A percentile compares a stretch with the other conserved stretches of the same genome.
Evolutionary conservation across 2,329 filamentous ascomycete species (phyloP).

Genomic region (Coleophoma crateriformis): DNA sequence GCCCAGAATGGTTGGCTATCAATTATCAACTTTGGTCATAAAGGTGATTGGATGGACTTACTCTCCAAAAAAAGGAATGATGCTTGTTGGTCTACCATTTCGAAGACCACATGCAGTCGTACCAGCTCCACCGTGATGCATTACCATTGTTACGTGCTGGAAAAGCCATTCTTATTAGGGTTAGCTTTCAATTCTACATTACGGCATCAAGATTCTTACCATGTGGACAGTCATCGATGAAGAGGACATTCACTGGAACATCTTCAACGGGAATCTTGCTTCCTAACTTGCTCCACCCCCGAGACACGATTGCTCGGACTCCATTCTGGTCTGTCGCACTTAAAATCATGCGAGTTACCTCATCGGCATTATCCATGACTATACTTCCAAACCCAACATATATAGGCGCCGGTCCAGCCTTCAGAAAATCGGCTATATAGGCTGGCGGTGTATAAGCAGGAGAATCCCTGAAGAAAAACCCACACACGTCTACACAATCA

Average conservation of each 20-base stretch:
- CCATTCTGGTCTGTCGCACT: conserved; percentile 26
- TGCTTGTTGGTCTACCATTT: conserved; percentile 29
- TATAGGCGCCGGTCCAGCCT: conserved; percentile 11
- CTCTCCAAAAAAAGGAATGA: conserved; percentile 37
- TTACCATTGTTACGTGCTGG: conserved; percentile 25
- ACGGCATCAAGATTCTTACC: neutral
- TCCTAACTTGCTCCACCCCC: conserved; percentile 31
- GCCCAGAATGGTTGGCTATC: conserved; percentile 35
- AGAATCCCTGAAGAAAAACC: conserved; percentile 68
- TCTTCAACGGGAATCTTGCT: neutral
- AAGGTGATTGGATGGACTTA: neutral
- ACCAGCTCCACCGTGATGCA: conserved; percentile 26
- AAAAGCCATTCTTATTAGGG: conserved; percentile 28
- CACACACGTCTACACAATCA: conserved; percentile 47
- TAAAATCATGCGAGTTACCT: conserved; percentile 28
- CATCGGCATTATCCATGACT: conserved; percentile 26
- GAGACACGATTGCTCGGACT: conserved; percentile 29
- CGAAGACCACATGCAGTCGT: conserved; percentile 28
- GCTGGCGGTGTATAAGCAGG: conserved; percentile 36
- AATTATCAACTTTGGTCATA: neutral
- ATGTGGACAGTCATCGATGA: conserved; percentile 8
- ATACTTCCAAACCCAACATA: conserved; percentile 19
- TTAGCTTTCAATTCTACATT: neutral
- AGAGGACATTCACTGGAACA: conserved; percentile 2
- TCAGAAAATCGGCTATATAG: conserved; percentile 11